Percentiles rank a stretch among this genome's conserved stretches.
Conservation (phyloP, 305 asterid genomes). For the Andrographis paniculata region DNA sequence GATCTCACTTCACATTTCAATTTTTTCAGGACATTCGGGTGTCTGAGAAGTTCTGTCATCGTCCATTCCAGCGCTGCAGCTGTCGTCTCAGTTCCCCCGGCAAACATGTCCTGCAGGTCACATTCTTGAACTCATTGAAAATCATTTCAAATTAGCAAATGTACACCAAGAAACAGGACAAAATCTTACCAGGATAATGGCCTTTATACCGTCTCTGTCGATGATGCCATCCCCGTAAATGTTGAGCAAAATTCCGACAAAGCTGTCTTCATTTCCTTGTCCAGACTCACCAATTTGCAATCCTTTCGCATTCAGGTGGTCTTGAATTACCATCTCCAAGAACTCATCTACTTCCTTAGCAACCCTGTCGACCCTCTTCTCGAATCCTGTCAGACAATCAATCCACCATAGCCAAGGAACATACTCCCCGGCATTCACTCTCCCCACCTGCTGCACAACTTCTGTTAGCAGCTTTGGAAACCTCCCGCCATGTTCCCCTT, state of each 20-base stretch:
- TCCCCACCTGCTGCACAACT: neutral
- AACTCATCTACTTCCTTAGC: conserved; percentile 19
- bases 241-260: neutral
- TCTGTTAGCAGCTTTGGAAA: neutral
- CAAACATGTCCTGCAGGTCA: conserved; percentile 1
- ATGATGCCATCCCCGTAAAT: neutral
- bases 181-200: neutral
- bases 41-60: conserved; percentile 5
- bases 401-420: neutral
- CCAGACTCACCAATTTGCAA: neutral
- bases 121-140: neutral
- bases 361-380: neutral
- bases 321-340: conserved; percentile 27
- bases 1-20: neutral
- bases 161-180: neutral
- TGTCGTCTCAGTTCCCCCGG: conserved; percentile 4
- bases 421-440: neutral
- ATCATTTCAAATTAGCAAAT: neutral
- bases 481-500: neutral
- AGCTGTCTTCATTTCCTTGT: neutral
- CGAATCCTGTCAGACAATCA: neutral
- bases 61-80: conserved; percentile 1
- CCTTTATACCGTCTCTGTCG: conserved; percentile 3
- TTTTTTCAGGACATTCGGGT: neutral
- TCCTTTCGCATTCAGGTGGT: conserved; percentile 4